These are phyloP conservation scores for Laburnicola sp. DNA, from an alignment of 2,329 filamentous ascomycete species.

Conservation along the genomic window DNA sequence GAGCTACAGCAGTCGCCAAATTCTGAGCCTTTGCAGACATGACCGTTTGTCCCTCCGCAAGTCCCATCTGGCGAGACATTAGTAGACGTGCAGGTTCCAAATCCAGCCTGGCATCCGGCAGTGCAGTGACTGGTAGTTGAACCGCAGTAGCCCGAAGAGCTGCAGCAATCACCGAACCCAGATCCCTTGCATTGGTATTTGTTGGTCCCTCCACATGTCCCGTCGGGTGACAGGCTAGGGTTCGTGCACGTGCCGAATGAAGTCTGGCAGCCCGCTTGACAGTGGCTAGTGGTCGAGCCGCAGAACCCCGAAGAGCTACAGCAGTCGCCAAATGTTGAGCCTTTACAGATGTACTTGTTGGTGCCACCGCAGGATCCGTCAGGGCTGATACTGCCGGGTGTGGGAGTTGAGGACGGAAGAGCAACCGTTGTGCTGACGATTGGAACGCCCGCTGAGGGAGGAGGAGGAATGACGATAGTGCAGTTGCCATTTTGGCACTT, in stretches of 20 bases:
- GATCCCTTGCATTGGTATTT: slow-evolving; percentile 11
- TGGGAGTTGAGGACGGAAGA: background rate
- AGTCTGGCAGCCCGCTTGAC: slow-evolving; percentile 21
- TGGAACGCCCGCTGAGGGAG: background rate
- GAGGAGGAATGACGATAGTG: slow-evolving; percentile 6
- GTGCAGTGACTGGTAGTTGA: slow-evolving; percentile 18
- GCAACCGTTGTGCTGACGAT: background rate
- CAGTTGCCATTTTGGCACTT: slow-evolving; percentile 17
- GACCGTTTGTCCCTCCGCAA: slow-evolving; percentile 14
- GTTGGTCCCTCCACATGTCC: slow-evolving; percentile 14
- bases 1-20: slow-evolving; percentile 21
- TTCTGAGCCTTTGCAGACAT: slow-evolving; percentile 14
- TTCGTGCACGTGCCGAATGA: slow-evolving; percentile 14
- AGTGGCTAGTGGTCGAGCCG: slow-evolving; percentile 15
- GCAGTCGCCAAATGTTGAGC: slow-evolving; percentile 11
- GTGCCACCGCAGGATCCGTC: slow-evolving; percentile 13
- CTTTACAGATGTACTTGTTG: slow-evolving; percentile 8
- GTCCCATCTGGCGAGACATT: slow-evolving; percentile 14
- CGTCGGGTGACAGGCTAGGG: slow-evolving; percentile 11
- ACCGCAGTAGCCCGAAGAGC: slow-evolving; percentile 6
- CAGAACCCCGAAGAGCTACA: slow-evolving; percentile 8
- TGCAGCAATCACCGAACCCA: slow-evolving; percentile 10
- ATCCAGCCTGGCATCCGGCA: slow-evolving; percentile 21
- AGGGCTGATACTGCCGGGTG: slow-evolving; percentile 10
- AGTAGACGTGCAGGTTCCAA: slow-evolving; percentile 10